Base-by-base conservation (phyloP, 352 stramenopile species). In the Globisporangium iwayamae region DNA sequence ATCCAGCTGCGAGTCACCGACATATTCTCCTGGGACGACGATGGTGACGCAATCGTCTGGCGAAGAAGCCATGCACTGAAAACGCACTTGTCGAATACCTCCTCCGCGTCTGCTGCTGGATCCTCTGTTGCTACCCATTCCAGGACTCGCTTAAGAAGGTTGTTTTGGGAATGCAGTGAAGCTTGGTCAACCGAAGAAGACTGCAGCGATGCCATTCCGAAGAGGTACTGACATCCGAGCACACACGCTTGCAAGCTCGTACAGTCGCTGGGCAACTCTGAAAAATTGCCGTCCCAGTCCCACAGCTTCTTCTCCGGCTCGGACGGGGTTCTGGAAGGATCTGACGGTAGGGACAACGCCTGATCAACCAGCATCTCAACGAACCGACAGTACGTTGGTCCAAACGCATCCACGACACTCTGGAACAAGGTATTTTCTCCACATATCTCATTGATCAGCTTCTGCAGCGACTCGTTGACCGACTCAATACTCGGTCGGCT, bases 1-100 rank as follows among this genome's bases (percentile, higher is more conserved):
- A 93, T 43, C 81, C 81, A 90, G 1, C 69, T 83, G 11, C 83
- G 75, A 20, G 20, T 39, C 34, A 32, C 58, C 0, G 58, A 45
- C 9, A 28, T 8, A 3, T 34, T 53, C 8, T 11, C 60, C 5
- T 39, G 16, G 7, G 53, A 48, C 16, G 41, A 18, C n/a, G 60
- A 9, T 1, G 47, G 25, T 18, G 60, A 9, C 2, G 28, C 13
- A 16, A 65, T 52, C 20, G 22, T 48, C 46, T 75, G 32, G 13
- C 70, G 32, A 2, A 85, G 54, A 18, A 83, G 55, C 76, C 76
- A 85, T 4, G 64, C 55, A 47, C 74, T 74, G 41, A 69, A 61
- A 71, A 72, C 22, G 60, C 30, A 30, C 70, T 52, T 2, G 34
- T 71, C 30, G 70, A 45, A 10, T 5, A 48, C 43, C 4, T 75